These are phyloP conservation scores for Triticum timopheevii DNA, from an alignment of 176 grass and related monocot species.

Conservation along the genomic window DNA sequence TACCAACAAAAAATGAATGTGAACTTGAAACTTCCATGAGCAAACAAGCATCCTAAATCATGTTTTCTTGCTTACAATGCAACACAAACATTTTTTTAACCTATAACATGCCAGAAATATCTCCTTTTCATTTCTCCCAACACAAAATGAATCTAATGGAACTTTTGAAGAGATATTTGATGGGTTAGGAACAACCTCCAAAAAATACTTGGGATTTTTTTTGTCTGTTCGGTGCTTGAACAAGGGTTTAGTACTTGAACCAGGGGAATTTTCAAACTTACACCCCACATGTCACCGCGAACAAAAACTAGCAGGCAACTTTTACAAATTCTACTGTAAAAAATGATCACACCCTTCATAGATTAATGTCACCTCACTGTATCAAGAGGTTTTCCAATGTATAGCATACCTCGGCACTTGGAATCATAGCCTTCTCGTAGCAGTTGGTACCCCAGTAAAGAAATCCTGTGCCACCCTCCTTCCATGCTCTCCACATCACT, in stretches of 20 bases:
- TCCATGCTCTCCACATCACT: conserved; percentile 98
- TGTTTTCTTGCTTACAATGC: conserved; percentile 2
- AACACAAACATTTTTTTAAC: not conserved
- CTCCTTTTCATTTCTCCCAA: not conserved
- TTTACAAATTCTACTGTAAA: not conserved
- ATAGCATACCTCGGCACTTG: conserved; percentile 88
- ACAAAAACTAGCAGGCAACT: not conserved
- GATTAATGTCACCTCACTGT: not conserved
- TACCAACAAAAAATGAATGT: not conserved
- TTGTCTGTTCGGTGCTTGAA: not conserved
- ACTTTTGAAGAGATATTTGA: not conserved
- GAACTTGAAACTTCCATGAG: not conserved
- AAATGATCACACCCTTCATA: not conserved
- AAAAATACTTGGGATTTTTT: not conserved
- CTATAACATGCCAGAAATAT: not conserved
- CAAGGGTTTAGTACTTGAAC: not conserved
- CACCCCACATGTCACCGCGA: not conserved
- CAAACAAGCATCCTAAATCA: not conserved
- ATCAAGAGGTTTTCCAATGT: not conserved
- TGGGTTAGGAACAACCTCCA: not conserved
- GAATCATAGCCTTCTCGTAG: conserved; percentile 87
- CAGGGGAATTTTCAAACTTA: not conserved
- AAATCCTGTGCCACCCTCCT: conserved; percentile 96
- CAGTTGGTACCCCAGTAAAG: conserved; percentile 99
- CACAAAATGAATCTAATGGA: not conserved